These are phyloP conservation scores for Ganoderma lucidum DNA, from an alignment of 1,284 basidiomycete genomes.

Conservation along the genomic window DNA sequence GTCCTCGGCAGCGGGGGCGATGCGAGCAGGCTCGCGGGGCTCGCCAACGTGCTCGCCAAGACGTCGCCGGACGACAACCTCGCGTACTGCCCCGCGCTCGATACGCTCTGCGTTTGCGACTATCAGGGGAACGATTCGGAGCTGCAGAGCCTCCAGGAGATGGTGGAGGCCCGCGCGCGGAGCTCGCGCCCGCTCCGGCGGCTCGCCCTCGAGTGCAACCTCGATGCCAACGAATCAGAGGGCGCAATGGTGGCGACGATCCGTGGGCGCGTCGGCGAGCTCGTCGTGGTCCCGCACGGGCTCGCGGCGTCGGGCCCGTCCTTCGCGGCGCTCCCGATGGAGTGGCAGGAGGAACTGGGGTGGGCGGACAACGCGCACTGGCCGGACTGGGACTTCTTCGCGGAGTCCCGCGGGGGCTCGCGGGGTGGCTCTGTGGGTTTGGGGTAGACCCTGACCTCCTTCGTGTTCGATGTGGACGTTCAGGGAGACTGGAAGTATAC, in stretches of 20 bases:
- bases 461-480: background rate
- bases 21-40: background rate
- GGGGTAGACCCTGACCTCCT: background rate
- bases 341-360: constrained; percentile 12
- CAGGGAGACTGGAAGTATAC: background rate
- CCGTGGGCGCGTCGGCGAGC: constrained; percentile 6
- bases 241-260: background rate
- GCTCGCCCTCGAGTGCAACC: constrained; percentile 2
- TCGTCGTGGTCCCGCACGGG: constrained; percentile 8
- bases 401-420: background rate
- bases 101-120: constrained; percentile 5
- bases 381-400: constrained; percentile 19
- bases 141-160: background rate
- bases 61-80: background rate
- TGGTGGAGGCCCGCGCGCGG: constrained; percentile 1
- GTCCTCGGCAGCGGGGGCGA: background rate
- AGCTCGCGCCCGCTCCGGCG: background rate
- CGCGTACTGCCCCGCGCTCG: constrained; percentile 9
- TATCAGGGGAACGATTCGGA: background rate
- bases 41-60: background rate
- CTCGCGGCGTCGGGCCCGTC: background rate
- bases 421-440: background rate
- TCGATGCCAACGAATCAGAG: background rate
- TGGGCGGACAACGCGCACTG: constrained; percentile 9
- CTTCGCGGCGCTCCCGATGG: background rate